Conservation (phyloP, 257 asterid genomes). For the Oldenlandia corymbosa region DNA sequence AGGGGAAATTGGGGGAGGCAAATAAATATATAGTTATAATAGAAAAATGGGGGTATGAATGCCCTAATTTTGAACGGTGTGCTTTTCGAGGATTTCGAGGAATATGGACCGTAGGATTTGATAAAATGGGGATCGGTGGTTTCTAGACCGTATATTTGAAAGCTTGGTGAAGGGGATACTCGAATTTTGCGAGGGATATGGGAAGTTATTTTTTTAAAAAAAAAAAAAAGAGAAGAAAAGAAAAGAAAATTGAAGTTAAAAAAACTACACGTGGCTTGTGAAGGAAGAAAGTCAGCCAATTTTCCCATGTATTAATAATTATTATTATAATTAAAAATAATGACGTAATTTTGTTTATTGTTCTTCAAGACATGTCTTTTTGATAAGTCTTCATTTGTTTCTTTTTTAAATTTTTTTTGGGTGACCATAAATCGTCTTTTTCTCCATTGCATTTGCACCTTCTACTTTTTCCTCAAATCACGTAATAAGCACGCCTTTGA, state of each 20-base stretch:
- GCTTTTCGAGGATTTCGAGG: slow-evolving; percentile 12
- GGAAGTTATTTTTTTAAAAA: no score
- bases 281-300: background rate
- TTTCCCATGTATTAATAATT: background rate
- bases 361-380: slow-evolving; percentile 26
- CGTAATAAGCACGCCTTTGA: no score
- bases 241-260: no score
- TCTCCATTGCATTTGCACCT: no score
- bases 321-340: background rate
- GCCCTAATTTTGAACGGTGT: slow-evolving; percentile 48
- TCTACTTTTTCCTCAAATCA: no score
- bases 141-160: slow-evolving; percentile 34
- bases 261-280: slow-evolving; percentile 22
- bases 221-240: no score
- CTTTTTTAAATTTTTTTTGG: no score
- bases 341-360: no score
- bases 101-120: slow-evolving; percentile 39
- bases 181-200: slow-evolving; percentile 7
- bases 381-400: no score
- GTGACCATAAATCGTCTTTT: no score
- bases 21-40: slow-evolving; percentile 6
- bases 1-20: background rate
- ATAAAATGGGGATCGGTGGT: background rate
- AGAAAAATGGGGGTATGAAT: no score
- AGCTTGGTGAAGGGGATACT: slow-evolving; percentile 25